phyloP scores from a whole-genome alignment of 371 early-diverging fungal species.

The Thermomucor indicae-seudaticae region DNA sequence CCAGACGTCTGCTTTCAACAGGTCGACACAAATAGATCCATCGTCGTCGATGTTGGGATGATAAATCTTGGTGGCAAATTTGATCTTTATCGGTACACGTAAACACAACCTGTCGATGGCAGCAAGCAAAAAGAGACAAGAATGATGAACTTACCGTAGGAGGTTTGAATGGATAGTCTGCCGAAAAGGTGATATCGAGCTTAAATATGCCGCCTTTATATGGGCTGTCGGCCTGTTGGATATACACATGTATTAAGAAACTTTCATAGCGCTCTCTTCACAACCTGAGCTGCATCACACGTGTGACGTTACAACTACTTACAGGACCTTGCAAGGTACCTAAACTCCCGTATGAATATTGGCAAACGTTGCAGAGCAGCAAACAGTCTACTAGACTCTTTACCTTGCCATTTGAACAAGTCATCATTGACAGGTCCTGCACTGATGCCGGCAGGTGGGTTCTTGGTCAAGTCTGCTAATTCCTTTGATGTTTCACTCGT shows the following conservation, averaged over 20 bases:
- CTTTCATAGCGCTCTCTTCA: not conserved
- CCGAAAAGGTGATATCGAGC: slow-evolving; percentile 74
- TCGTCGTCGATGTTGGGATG: slow-evolving; percentile 94
- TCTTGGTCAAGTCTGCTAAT: slow-evolving; percentile 63
- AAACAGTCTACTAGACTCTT: not conserved
- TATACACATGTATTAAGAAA: not conserved
- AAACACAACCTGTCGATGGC: not conserved
- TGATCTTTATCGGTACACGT: slow-evolving; percentile 47
- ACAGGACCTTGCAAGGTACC: slow-evolving; percentile 36
- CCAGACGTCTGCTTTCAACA: slow-evolving; percentile 90
- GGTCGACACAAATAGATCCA: slow-evolving; percentile 74
- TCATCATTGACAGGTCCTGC: slow-evolving; percentile 66
- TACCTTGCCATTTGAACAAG: slow-evolving; percentile 78
- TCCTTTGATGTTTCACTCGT: slow-evolving; percentile 43
- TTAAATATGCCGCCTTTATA: slow-evolving; percentile 86
- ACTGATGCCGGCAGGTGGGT: slow-evolving; percentile 61
- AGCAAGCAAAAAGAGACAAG: not conserved
- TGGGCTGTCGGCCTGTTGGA: slow-evolving; percentile 48
- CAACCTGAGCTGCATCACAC: too few relatives aligned
- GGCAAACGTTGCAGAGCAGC: not conserved
- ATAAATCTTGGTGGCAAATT: slow-evolving; percentile 84
- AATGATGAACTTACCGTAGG: slow-evolving; percentile 59
- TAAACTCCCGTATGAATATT: slow-evolving; percentile 3
- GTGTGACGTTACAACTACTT: slow-evolving; percentile 9
- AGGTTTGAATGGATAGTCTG: slow-evolving; percentile 93